A percentile compares a stretch with the other conserved stretches of the same genome.
Evolutionary conservation across 768 basidiomycete species (phyloP).

Genomic region (Rhodocollybia butyracea): DNA sequence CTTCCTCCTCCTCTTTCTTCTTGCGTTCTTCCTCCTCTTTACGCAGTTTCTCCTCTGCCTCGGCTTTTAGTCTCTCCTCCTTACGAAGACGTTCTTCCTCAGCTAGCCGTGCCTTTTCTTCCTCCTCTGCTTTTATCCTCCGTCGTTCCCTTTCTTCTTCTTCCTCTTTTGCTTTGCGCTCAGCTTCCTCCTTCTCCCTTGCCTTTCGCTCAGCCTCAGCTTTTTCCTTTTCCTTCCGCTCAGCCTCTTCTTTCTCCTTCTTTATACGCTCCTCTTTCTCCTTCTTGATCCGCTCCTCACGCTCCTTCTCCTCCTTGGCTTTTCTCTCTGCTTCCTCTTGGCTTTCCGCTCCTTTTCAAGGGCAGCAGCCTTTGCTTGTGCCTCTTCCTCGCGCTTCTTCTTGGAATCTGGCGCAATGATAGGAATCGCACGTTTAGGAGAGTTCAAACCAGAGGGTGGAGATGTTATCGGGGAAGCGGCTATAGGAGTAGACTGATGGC

Average conservation of each 20-base stretch:
- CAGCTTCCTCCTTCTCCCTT: slow-evolving; percentile 26
- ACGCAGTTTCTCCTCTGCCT: slow-evolving; percentile 40
- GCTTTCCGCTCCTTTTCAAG: slow-evolving; percentile 31
- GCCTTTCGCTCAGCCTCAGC: slow-evolving; percentile 24
- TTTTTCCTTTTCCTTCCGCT: slow-evolving; percentile 33
- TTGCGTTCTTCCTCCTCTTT: slow-evolving; percentile 30
- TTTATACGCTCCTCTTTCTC: slow-evolving; percentile 42
- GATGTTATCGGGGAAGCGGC: slow-evolving; percentile 32
- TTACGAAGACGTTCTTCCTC: slow-evolving; percentile 29
- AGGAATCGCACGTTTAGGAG: slow-evolving; percentile 43
- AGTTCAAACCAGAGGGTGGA: slow-evolving; percentile 26
- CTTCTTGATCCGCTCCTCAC: slow-evolving; percentile 31
- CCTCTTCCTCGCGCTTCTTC: slow-evolving; percentile 42
- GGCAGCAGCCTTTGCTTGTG: slow-evolving; percentile 17
- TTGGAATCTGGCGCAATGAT: slow-evolving; percentile 65
- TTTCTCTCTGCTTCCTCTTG: slow-evolving; percentile 30
- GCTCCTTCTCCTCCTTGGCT: slow-evolving; percentile 20
- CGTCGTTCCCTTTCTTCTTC: slow-evolving; percentile 31
- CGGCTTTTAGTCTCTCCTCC: slow-evolving; percentile 40
- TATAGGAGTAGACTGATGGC: slow-evolving; percentile 33
- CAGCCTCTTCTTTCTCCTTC: slow-evolving; percentile 44
- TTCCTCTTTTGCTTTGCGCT: slow-evolving; percentile 38
- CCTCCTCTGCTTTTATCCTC: slow-evolving; percentile 16
- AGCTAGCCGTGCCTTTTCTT: slow-evolving; percentile 24
- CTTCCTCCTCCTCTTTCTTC: slow-evolving; percentile 23